These are phyloP conservation scores for Monilinia vaccinii-corymbosi DNA, from an alignment of 2,329 filamentous ascomycete species.

Conservation along the genomic window DNA sequence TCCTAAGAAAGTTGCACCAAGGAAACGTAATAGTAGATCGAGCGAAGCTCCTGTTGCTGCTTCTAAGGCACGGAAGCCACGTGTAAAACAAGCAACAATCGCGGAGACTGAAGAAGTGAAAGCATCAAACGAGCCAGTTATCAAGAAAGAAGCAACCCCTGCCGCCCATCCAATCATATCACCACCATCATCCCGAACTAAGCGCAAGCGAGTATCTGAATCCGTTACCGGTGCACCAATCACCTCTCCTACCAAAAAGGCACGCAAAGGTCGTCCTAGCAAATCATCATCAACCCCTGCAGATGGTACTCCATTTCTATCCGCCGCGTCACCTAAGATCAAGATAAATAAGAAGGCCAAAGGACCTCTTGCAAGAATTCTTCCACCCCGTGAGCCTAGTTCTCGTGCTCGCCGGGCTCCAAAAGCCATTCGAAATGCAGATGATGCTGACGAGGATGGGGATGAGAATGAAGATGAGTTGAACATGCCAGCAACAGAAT, in stretches of 20 bases:
- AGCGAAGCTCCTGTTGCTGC: neutral
- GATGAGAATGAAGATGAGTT: conserved; percentile 14
- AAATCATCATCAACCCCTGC: neutral
- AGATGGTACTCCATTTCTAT: neutral
- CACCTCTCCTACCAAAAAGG: conserved; percentile 7
- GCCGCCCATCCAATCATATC: neutral
- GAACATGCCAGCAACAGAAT: conserved; percentile 21
- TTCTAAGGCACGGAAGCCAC: conserved; percentile 11
- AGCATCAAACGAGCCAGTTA: neutral
- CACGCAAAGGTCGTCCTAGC: conserved; percentile 2
- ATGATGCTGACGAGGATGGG: conserved; percentile 13
- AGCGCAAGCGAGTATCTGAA: conserved; percentile 9
- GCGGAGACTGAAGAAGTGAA: neutral
- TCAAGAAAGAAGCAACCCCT: conserved; percentile 7
- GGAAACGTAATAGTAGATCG: conserved; percentile 12
- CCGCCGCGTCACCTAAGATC: neutral
- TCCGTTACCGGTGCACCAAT: neutral
- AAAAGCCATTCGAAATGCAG: conserved; percentile 12
- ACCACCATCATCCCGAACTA: conserved; percentile 8
- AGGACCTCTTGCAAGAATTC: conserved; percentile 2
- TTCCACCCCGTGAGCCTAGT: conserved; percentile 16
- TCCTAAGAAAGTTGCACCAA: neutral
- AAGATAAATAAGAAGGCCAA: conserved; percentile 3
- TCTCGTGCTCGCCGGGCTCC: conserved; percentile 19
- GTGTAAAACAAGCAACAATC: neutral